phyloP scores from a whole-genome alignment of 352 stramenopile species.

The Phytophthora fragariae region DNA sequence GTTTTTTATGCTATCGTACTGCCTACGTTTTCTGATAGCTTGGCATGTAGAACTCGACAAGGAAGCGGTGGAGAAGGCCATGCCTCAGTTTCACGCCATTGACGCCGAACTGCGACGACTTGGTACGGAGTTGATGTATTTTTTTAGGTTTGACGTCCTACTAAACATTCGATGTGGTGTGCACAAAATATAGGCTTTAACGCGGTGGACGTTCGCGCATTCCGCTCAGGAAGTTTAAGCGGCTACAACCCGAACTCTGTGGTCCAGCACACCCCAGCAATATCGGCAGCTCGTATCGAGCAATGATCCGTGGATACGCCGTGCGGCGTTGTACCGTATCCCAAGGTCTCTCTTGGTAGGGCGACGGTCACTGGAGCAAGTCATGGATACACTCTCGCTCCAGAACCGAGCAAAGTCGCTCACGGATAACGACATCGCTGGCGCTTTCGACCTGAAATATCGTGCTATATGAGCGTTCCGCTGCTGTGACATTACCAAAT shows the following conservation, averaged over 20 bases:
- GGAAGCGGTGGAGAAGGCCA: constrained; percentile 39
- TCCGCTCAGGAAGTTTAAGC: constrained; percentile 71
- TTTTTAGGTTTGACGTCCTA: not conserved
- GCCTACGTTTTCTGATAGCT: not conserved
- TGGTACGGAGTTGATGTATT: constrained; percentile 31
- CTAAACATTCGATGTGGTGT: not conserved
- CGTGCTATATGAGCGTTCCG: constrained; percentile 45
- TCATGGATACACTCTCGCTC: constrained; percentile 17
- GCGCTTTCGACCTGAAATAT: constrained; percentile 61
- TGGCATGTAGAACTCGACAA: constrained; percentile 51
- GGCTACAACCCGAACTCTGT: constrained; percentile 51
- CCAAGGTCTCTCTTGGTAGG: constrained; percentile 13
- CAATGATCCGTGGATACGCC: too few relatives aligned
- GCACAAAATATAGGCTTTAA: constrained; percentile 54
- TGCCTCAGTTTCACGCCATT: constrained; percentile 41
- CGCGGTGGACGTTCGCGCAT: constrained; percentile 57
- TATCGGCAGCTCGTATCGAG: not conserved
- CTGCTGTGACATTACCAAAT: constrained; percentile 60
- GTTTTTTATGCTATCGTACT: not conserved
- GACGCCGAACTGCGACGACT: constrained; percentile 46
- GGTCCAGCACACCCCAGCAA: constrained; percentile 36
- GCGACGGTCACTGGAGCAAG: constrained; percentile 23
- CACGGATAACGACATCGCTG: constrained; percentile 37
- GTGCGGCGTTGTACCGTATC: not conserved
- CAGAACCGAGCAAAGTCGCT: constrained; percentile 21